These are phyloP conservation scores for Talinum fruticosum DNA, from an alignment of 148 eudicot species.

Conservation along the genomic window DNA sequence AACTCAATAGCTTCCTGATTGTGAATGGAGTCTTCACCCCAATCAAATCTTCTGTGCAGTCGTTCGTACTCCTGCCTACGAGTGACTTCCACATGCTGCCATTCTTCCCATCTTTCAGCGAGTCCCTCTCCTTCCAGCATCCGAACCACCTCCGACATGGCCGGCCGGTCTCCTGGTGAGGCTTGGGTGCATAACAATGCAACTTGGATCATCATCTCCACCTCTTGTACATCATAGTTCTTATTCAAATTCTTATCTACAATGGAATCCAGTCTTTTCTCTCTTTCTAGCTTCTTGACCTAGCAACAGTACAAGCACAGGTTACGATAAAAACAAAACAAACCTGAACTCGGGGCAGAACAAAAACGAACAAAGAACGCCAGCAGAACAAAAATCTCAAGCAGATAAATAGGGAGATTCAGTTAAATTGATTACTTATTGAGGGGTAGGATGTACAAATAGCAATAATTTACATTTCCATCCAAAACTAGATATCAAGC, in stretches of 20 bases:
- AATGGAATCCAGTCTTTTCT: slow-evolving; percentile 69
- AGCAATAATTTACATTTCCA: background rate
- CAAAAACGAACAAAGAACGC: background rate
- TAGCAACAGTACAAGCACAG: slow-evolving; percentile 17
- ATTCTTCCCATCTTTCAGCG: slow-evolving; percentile 95
- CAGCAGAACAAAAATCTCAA: background rate
- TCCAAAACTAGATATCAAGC: background rate
- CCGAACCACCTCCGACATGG: slow-evolving; percentile 91
- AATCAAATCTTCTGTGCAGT: slow-evolving; percentile 74
- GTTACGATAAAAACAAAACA: background rate
- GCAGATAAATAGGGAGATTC: background rate
- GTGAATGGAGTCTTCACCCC: slow-evolving; percentile 78
- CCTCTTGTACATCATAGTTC: slow-evolving; percentile 55
- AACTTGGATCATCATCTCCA: slow-evolving; percentile 90
- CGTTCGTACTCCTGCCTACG: slow-evolving; percentile 74
- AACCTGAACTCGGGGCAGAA: background rate
- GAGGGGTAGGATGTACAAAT: background rate
- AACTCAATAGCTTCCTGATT: slow-evolving; percentile 83
- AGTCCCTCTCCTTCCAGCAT: slow-evolving; percentile 99
- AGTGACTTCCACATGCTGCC: slow-evolving; percentile 78
- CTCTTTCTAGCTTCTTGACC: slow-evolving; percentile 90
- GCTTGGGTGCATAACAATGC: slow-evolving; percentile 87
- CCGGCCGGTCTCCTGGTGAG: slow-evolving; percentile 87
- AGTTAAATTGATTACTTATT: background rate
- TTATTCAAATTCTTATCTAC: slow-evolving; percentile 61